Conservation (phyloP, 768 basidiomycete genomes). For the Ramaria rubella region DNA sequence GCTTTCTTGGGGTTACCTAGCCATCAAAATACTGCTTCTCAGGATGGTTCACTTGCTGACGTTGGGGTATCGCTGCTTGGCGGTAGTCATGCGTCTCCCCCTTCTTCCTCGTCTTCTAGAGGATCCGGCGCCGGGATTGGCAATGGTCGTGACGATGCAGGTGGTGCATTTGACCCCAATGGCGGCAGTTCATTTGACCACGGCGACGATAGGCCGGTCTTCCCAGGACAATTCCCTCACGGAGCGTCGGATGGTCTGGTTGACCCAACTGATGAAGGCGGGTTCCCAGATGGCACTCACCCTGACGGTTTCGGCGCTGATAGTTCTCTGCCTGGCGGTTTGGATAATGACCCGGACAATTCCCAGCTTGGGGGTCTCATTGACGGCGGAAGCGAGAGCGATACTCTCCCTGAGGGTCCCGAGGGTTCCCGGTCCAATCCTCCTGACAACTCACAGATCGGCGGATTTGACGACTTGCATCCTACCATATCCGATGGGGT, state of each 20-base stretch:
- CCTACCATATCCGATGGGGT: too few relatives aligned
- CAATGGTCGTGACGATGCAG: neutral
- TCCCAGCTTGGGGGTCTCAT: neutral
- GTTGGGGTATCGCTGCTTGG: neutral
- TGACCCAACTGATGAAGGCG: neutral
- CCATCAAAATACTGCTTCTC: too few relatives aligned
- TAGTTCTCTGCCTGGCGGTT: neutral
- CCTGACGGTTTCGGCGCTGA: neutral
- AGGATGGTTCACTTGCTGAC: too few relatives aligned
- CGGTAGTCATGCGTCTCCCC: neutral
- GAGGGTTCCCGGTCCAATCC: too few relatives aligned
- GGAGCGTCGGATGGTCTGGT: neutral
- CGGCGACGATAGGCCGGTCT: neutral
- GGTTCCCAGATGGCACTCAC: neutral
- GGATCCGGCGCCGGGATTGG: neutral
- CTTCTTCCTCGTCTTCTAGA: neutral
- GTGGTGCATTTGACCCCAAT: neutral
- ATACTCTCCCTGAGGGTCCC: too few relatives aligned
- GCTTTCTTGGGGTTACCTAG: too few relatives aligned
- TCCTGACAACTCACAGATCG: neutral
- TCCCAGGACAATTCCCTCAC: neutral
- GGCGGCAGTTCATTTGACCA: neutral
- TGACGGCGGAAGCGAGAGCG: too few relatives aligned
- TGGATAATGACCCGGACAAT: neutral
- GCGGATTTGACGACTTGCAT: too few relatives aligned